A percentile compares a stretch with the other conserved stretches of the same genome.
phyloP scores from a whole-genome alignment of 1,139 yeast species.

The Nematodospora anomalae region DNA sequence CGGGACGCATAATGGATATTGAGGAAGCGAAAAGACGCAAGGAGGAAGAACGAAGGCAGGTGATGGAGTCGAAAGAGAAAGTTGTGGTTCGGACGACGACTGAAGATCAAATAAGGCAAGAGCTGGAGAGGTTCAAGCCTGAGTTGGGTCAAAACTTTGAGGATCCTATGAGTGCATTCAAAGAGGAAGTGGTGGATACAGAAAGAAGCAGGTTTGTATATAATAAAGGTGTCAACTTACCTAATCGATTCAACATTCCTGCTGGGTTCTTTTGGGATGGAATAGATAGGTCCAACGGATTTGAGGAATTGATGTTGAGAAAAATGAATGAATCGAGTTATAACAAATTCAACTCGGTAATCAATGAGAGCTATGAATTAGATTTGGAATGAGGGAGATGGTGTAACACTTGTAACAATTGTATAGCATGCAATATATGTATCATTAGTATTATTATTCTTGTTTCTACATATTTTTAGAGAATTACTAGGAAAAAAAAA shows the following conservation, averaged over 20 bases:
- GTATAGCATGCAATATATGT: background rate
- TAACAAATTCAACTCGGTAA: slow-evolving; percentile 17
- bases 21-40: slow-evolving; percentile 23
- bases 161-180: slow-evolving; percentile 66
- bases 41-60: slow-evolving; percentile 21
- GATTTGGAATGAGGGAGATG: slow-evolving; percentile 20
- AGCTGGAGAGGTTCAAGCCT: slow-evolving; percentile 33
- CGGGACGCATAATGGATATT: slow-evolving; percentile 40
- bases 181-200: slow-evolving; percentile 41
- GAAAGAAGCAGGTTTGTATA: slow-evolving; percentile 22
- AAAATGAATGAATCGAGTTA: slow-evolving; percentile 48
- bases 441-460: too few relatives aligned
- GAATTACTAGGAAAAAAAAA: background rate
- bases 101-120: slow-evolving; percentile 21
- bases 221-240: slow-evolving; percentile 54
- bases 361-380: slow-evolving; percentile 28
- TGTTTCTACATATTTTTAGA: too few relatives aligned
- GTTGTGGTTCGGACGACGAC: slow-evolving; percentile 12
- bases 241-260: slow-evolving; percentile 70
- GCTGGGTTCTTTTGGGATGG: slow-evolving; percentile 96
- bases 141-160: slow-evolving; percentile 39
- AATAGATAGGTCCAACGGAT: slow-evolving; percentile 87
- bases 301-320: slow-evolving; percentile 65
- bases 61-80: slow-evolving; percentile 7
- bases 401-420: too few relatives aligned